Conservation (phyloP, 2,329 filamentous ascomycete genomes). For the Penicillium brevicompactum region DNA sequence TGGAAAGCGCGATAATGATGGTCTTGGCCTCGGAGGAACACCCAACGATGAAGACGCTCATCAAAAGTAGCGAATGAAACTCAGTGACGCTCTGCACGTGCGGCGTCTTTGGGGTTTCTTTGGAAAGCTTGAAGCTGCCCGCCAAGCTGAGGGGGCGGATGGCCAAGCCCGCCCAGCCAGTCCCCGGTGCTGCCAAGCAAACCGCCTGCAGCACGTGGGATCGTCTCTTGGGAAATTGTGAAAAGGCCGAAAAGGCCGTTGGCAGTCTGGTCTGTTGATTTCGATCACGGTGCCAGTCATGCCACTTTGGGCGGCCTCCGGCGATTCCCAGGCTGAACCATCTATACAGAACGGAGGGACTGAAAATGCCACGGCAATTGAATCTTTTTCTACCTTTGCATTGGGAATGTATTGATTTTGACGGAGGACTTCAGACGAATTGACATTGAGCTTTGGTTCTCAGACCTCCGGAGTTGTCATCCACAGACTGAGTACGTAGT, state of each 20-base stretch:
- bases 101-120: not conserved
- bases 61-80: constrained; percentile 1
- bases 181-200: constrained; percentile 1
- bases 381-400: too few species aligned
- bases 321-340: too few species aligned
- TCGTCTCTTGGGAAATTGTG: not conserved
- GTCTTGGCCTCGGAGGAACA: not conserved
- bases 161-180: constrained; percentile 5
- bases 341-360: too few species aligned
- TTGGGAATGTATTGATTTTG: too few species aligned
- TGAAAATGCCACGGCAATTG: too few species aligned
- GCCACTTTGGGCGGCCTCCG: not conserved
- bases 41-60: too few species aligned
- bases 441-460: too few species aligned
- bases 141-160: constrained; percentile 10
- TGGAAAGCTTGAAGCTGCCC: constrained; percentile 11
- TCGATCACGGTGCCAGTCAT: not conserved
- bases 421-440: too few species aligned
- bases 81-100: constrained; percentile 6
- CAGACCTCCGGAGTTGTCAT: too few species aligned
- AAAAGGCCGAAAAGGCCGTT: not conserved
- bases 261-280: too few species aligned
- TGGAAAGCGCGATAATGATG: not conserved
- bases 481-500: too few species aligned
- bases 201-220: not conserved